phyloP scores from a whole-genome alignment of 495 filamentous ascomycete genomes.

The Hypomontagnella monticulosa region DNA sequence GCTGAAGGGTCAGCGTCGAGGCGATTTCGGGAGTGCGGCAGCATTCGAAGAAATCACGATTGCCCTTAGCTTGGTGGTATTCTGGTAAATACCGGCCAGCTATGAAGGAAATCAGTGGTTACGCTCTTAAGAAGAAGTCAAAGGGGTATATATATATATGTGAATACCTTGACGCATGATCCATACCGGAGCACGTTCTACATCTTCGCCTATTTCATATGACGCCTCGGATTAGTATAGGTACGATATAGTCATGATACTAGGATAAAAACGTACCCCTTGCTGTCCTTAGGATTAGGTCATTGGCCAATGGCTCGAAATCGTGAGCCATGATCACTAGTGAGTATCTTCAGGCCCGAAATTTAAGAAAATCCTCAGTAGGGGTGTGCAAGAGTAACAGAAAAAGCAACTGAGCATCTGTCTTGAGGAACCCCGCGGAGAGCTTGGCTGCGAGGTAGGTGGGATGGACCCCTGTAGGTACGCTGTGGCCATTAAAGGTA shows the following conservation, averaged over 20 bases:
- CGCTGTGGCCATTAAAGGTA: constrained; percentile 11
- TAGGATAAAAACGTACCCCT: constrained; percentile 67
- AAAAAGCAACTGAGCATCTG: background rate
- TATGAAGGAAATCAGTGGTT: constrained; percentile 48
- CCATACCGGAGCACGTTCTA: constrained; percentile 94
- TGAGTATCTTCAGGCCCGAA: background rate
- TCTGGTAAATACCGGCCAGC: constrained; percentile 97
- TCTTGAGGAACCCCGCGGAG: constrained; percentile 26
- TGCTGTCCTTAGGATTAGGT: constrained; percentile 86
- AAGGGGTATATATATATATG: background rate
- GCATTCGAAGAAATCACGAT: constrained; percentile 94
- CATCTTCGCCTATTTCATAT: constrained; percentile 73
- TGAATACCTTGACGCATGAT: constrained; percentile 94
- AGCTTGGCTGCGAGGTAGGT: constrained; percentile 12
- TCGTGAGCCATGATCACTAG: constrained; percentile 61
- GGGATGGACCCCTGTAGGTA: constrained; percentile 37
- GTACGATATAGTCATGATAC: constrained; percentile 30
- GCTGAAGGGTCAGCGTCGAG: constrained; percentile 90
- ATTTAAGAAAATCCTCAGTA: background rate
- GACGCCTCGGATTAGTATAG: constrained; percentile 44
- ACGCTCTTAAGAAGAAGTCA: background rate
- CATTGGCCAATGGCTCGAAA: constrained; percentile 88
- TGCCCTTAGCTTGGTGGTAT: constrained; percentile 92
- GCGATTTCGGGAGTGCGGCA: constrained; percentile 93
- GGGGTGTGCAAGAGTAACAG: background rate